Evolutionary conservation across 345 rosid genomes (phyloP), one percentile per base, ranked within the genome.

Genomic region (Mallotus nudiflorus): DNA sequence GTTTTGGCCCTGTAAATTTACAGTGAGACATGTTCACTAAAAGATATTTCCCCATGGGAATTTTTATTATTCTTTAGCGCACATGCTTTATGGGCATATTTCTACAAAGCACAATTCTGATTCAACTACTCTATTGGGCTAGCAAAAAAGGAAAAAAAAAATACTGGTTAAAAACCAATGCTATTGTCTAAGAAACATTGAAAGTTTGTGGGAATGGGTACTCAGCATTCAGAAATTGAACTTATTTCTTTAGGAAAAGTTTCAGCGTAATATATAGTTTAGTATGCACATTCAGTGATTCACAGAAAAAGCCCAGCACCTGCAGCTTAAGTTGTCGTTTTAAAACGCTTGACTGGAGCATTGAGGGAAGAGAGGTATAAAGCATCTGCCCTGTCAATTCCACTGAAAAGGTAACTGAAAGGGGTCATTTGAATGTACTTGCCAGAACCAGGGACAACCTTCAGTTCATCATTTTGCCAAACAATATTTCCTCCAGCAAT

Each of bases 401-500:
- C 98, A 40, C 70, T 73, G 75, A 89, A 95, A 74, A 95, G 97
- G 76, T 90, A 85, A 78, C 84, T 78, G 76, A 79, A 95, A 50
- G 97, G 92, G 44, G 85, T 77, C 96, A 91, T 89, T 77, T 85
- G 40, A 72, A 88, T 71, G 68, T 89, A 92, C 87, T 78, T 89
- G 3, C 98, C 98, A 62, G 85, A 75, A 57, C 96, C 94, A 62
- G 87, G 88, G 67, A 69, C 80, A 25, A 87, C 97, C 75, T 86
- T 88, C 45, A 92, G 84, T 69, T 88, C 89, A 55, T 88, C 80
- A 54, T 92, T 88, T 80, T 86, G 82, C 99, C 98, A 95, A 25
- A 85, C 97, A 10, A 92, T 81, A 79, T 84, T 74, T 78, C 99
- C 97, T 73, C 97, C 85, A 8, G 89, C 89, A 53, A 95, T 92